phyloP scores from a whole-genome alignment of 495 filamentous ascomycete species.

The Hyaloscypha variabilis region DNA sequence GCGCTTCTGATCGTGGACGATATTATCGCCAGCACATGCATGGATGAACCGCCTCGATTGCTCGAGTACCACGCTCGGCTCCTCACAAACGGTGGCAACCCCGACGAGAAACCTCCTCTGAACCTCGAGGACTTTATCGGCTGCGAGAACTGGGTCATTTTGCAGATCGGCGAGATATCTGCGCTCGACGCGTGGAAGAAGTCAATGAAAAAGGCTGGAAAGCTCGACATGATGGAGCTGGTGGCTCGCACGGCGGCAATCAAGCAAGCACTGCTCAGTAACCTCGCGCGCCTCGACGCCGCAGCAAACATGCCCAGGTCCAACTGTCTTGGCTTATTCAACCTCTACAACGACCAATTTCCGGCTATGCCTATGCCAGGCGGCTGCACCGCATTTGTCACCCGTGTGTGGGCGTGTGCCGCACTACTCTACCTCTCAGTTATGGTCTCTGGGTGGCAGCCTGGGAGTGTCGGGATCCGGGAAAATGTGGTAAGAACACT shows the following conservation, averaged over 20 bases:
- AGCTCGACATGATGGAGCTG: conserved; percentile 48
- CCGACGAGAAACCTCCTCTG: conserved; percentile 32
- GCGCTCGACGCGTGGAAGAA: conserved; percentile 55
- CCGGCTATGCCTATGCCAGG: neutral
- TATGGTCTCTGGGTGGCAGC: conserved; percentile 57
- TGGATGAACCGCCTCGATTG: conserved; percentile 44
- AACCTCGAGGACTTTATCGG: conserved; percentile 45
- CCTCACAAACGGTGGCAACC: conserved; percentile 28
- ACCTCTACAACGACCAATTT: conserved; percentile 11
- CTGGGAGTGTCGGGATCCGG: conserved; percentile 34
- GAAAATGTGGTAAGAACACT: conserved; percentile 35
- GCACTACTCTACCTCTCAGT: conserved; percentile 50
- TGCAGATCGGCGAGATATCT: conserved; percentile 49
- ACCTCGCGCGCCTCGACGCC: conserved; percentile 35
- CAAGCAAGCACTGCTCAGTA: conserved; percentile 36
- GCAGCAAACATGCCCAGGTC: conserved; percentile 13
- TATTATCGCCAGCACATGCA: conserved; percentile 48
- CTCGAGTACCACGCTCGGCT: conserved; percentile 42
- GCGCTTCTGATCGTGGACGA: conserved; percentile 51
- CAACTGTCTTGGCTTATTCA: conserved; percentile 21
- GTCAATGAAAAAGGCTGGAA: conserved; percentile 40
- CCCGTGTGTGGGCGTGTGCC: conserved; percentile 50
- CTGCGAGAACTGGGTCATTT: conserved; percentile 49
- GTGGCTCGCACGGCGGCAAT: conserved; percentile 44
- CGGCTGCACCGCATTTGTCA: conserved; percentile 27